Conservation (phyloP, 345 rosid species). For the Cardamine resedifolia region DNA sequence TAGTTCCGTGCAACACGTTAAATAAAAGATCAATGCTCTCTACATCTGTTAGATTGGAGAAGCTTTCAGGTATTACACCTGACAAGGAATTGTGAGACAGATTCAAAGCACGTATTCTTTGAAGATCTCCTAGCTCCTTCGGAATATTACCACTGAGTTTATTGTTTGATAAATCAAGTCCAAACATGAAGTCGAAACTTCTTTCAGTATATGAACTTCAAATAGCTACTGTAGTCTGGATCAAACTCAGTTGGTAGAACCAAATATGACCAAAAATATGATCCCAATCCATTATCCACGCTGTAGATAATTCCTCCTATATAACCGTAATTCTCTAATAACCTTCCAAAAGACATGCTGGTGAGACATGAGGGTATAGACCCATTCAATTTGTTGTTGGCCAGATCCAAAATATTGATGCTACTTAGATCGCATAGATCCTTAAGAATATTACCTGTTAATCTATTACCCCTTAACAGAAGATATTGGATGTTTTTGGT, state of each 20-base stretch:
- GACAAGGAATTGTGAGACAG: slow-evolving; percentile 37
- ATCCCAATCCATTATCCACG: background rate
- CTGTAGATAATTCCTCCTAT: too few relatives aligned
- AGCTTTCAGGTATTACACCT: slow-evolving; percentile 35
- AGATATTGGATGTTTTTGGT: background rate
- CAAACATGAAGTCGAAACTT: slow-evolving; percentile 19
- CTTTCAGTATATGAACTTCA: background rate
- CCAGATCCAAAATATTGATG: slow-evolving; percentile 7
- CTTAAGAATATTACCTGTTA: background rate
- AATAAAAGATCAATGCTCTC: slow-evolving; percentile 45
- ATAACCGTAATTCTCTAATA: too few relatives aligned
- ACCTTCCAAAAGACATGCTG: background rate
- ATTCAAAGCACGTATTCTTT: slow-evolving; percentile 18
- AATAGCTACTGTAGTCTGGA: background rate
- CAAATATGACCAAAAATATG: background rate
- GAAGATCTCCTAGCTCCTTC: slow-evolving; percentile 25
- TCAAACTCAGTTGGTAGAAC: background rate
- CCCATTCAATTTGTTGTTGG: background rate
- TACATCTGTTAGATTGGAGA: slow-evolving; percentile 30
- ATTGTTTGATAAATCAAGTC: slow-evolving; percentile 45
- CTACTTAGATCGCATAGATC: background rate
- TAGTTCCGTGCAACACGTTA: slow-evolving; percentile 27
- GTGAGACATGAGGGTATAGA: background rate
- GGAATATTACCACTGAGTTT: slow-evolving; percentile 40
- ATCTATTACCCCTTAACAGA: background rate